Evolutionary conservation across 225 moss, liverwort and hornwort species (phyloP).

Genomic region (Anthoceros angustus): DNA sequence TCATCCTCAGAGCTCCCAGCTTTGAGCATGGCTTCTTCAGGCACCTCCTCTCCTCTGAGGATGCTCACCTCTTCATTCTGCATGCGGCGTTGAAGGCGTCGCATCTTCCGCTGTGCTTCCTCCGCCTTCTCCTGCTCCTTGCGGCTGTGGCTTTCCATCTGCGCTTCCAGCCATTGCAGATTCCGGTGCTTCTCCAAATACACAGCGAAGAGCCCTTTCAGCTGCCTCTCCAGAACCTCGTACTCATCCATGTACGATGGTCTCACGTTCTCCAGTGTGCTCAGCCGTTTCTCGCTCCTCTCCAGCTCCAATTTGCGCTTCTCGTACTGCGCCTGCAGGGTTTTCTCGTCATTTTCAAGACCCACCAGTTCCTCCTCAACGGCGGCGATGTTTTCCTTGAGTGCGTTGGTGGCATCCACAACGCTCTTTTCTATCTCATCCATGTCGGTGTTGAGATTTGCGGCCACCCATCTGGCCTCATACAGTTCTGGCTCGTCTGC

Average conservation of each 20-base stretch:
- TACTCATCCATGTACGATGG: slow-evolving; percentile 62
- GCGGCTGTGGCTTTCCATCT: slow-evolving; percentile 26
- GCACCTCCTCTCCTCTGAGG: slow-evolving; percentile 24
- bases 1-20: slow-evolving; percentile 21
- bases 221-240: slow-evolving; percentile 38
- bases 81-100: slow-evolving; percentile 21
- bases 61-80: slow-evolving; percentile 36
- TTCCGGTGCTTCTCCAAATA: slow-evolving; percentile 47
- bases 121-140: slow-evolving; percentile 31
- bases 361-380: slow-evolving; percentile 19
- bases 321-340: slow-evolving; percentile 23
- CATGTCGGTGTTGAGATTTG: slow-evolving; percentile 26
- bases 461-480: slow-evolving; percentile 23
- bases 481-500: slow-evolving; percentile 29
- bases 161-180: slow-evolving; percentile 43
- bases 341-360: slow-evolving; percentile 14
- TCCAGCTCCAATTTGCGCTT: slow-evolving; percentile 43
- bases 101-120: slow-evolving; percentile 20
- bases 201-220: slow-evolving; percentile 24
- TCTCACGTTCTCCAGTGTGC: slow-evolving; percentile 47
- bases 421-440: slow-evolving; percentile 44
- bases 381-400: slow-evolving; percentile 20
- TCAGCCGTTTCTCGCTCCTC: slow-evolving; percentile 27
- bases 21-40: slow-evolving; percentile 10
- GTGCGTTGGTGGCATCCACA: slow-evolving; percentile 16